Percentiles rank a stretch among this genome's conserved stretches.
Conservation (phyloP, 2,329 filamentous ascomycete species). For the Leptographium procerum region DNA sequence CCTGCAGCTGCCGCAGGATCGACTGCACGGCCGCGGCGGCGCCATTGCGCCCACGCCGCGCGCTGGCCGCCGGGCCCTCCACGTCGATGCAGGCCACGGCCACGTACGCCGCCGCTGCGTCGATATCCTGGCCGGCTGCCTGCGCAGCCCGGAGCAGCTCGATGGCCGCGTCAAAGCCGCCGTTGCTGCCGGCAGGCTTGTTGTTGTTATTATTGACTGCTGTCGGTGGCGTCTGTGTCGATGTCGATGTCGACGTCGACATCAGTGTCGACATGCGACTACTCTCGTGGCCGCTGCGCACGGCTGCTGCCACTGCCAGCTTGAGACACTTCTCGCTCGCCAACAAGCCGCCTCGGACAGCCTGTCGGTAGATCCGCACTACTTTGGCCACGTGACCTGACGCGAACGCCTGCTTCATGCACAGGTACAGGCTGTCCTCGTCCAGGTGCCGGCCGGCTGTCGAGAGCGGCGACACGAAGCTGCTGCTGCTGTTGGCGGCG, state of each 20-base stretch:
- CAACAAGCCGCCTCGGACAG: conserved; percentile 22
- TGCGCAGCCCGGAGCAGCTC: conserved; percentile 29
- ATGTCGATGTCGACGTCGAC: neutral
- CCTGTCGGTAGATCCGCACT: conserved; percentile 27
- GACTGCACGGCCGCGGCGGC: conserved; percentile 12
- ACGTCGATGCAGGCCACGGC: conserved; percentile 25
- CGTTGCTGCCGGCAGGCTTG: no score
- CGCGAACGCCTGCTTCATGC: conserved; percentile 29
- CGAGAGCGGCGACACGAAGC: conserved; percentile 3
- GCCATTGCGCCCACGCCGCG: neutral
- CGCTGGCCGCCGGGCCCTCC: conserved; percentile 16
- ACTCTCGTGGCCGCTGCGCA: conserved; percentile 21
- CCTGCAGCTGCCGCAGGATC: conserved; percentile 14
- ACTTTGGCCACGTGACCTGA: conserved; percentile 21
- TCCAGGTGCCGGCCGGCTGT: conserved; percentile 17
- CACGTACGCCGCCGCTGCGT: conserved; percentile 26
- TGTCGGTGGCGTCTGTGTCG: neutral
- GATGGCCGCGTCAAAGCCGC: conserved; percentile 21
- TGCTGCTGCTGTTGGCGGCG: neutral
- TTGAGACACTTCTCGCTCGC: conserved; percentile 31
- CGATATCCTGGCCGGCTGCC: conserved; percentile 29
- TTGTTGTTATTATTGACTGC: no score
- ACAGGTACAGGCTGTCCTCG: conserved; percentile 21
- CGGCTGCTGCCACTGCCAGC: conserved; percentile 33
- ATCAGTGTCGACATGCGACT: no score